Conservation (phyloP, 192 early-diverging fungal species). For the Linnemannia hyalina region DNA sequence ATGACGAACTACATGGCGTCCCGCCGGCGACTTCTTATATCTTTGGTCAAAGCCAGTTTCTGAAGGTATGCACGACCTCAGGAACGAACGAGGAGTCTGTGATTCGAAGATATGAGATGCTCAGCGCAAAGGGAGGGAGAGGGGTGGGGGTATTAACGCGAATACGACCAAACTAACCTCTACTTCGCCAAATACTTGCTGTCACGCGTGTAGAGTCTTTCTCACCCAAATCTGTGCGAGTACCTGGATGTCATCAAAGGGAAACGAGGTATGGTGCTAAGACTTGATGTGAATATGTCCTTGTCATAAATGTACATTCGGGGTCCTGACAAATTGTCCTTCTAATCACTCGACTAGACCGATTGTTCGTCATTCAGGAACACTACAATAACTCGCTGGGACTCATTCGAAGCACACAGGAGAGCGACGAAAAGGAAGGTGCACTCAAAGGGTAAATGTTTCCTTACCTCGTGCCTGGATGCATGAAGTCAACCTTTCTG, state of each 20-base stretch:
- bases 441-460: slow-evolving; percentile 30
- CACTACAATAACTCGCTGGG: slow-evolving; percentile 44
- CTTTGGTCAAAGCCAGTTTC: slow-evolving; percentile 46
- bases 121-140: background rate
- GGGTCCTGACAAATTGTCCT: background rate
- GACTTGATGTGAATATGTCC: background rate
- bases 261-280: slow-evolving; percentile 61
- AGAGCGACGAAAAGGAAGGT: slow-evolving; percentile 13
- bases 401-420: slow-evolving; percentile 24
- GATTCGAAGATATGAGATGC: background rate
- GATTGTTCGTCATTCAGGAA: slow-evolving; percentile 70
- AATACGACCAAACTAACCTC: background rate
- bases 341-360: slow-evolving; percentile 47
- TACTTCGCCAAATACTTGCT: background rate
- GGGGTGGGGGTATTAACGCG: background rate
- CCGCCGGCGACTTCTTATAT: slow-evolving; percentile 45
- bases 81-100: background rate
- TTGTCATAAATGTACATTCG: background rate
- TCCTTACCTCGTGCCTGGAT: too few relatives aligned
- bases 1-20: slow-evolving; percentile 50
- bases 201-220: slow-evolving; percentile 58
- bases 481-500: too few relatives aligned
- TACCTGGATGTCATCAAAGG: slow-evolving; percentile 75
- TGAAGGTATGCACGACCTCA: slow-evolving; percentile 22
- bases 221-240: slow-evolving; percentile 71